These are phyloP conservation scores for Acanthamoeba rhysodes DNA, from an alignment of 208 protist genomes.

Conservation along the genomic window DNA sequence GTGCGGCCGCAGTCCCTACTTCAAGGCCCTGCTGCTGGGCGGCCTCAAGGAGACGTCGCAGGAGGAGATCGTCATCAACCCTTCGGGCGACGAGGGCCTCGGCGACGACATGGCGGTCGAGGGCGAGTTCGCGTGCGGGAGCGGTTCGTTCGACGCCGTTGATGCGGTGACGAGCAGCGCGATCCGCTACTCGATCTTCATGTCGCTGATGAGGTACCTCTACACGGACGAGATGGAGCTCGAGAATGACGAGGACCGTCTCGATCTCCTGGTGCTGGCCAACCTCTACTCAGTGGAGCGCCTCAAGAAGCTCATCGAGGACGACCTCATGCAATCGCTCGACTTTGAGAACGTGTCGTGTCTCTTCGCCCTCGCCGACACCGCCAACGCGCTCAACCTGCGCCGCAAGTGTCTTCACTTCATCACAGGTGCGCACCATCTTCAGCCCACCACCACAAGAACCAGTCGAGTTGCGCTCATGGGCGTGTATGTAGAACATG, in stretches of 20 bases:
- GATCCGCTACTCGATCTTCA: slow-evolving; percentile 56
- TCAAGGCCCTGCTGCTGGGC: slow-evolving; percentile 72
- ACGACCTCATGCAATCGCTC: slow-evolving; percentile 42
- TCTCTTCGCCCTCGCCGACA: slow-evolving; percentile 64
- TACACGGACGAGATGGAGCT: slow-evolving; percentile 71
- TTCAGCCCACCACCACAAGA: background rate
- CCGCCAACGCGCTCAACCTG: slow-evolving; percentile 34
- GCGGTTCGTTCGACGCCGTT: background rate
- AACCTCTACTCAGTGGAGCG: slow-evolving; percentile 73
- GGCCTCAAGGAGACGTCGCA: slow-evolving; percentile 67
- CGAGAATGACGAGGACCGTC: slow-evolving; percentile 52
- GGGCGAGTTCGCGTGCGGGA: background rate
- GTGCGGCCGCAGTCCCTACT: slow-evolving; percentile 69
- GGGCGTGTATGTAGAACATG: background rate
- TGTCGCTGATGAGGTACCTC: slow-evolving; percentile 57
- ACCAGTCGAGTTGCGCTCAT: background rate
- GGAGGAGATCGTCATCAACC: slow-evolving; percentile 67
- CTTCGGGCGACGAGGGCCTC: background rate
- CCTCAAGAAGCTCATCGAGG: slow-evolving; percentile 72
- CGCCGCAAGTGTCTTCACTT: slow-evolving; percentile 55
- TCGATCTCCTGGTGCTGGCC: slow-evolving; percentile 73
- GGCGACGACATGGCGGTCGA: background rate
- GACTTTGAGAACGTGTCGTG: slow-evolving; percentile 72
- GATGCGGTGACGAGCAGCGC: slow-evolving; percentile 37
- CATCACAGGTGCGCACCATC: slow-evolving; percentile 15